Conservation (phyloP, 2,329 filamentous ascomycete species). For the Fusarium cyanostomum region DNA sequence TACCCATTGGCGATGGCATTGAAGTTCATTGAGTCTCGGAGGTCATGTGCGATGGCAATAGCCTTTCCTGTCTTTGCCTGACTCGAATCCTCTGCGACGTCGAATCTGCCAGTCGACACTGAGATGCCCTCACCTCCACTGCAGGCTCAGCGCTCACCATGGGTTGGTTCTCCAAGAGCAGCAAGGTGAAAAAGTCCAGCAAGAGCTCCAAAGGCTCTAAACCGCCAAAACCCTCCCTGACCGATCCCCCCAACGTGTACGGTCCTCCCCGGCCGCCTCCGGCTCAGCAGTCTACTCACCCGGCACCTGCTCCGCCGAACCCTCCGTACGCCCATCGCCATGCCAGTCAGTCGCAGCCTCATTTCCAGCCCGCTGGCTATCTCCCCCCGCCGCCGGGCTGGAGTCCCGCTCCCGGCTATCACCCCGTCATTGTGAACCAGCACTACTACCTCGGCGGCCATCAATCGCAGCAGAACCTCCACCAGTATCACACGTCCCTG, state of each 20-base stretch:
- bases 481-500: conserved; percentile 36
- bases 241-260: conserved; percentile 35
- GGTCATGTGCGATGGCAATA: conserved; percentile 26
- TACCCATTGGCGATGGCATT: conserved; percentile 15
- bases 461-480: conserved; percentile 20
- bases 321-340: conserved; percentile 33
- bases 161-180: conserved; percentile 42
- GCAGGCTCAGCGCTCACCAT: conserved; percentile 26
- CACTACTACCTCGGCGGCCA: conserved; percentile 56
- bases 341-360: conserved; percentile 37
- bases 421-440: conserved; percentile 61
- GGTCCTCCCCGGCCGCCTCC: conserved; percentile 14
- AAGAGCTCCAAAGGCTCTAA: background rate
- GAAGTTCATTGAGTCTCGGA: background rate
- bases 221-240: conserved; percentile 13
- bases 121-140: conserved; percentile 1
- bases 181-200: conserved; percentile 31
- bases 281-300: background rate
- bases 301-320: conserved; percentile 14
- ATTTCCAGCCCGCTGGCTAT: conserved; percentile 36
- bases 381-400: conserved; percentile 38
- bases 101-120: background rate
- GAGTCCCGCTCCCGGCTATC: conserved; percentile 41
- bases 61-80: conserved; percentile 5
- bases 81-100: background rate